phyloP scores from a whole-genome alignment of 805 yeast species.

The Saturnispora sanitii region DNA sequence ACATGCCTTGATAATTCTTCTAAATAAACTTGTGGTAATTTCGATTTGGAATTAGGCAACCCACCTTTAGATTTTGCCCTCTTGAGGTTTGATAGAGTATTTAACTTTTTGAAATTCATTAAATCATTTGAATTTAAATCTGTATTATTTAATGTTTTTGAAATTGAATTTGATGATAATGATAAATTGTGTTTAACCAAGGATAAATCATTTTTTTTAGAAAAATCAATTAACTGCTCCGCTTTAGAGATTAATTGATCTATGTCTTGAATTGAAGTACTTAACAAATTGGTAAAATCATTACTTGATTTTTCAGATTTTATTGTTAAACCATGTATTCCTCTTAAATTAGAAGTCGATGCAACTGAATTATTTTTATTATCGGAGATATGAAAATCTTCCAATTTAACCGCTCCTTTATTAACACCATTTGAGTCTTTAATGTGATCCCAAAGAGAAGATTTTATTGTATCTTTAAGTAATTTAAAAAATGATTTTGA shows the following conservation, averaged over 20 bases:
- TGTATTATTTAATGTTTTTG: neutral
- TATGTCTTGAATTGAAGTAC: constrained; percentile 64
- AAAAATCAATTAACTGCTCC: constrained; percentile 55
- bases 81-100: constrained; percentile 17
- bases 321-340: constrained; percentile 63
- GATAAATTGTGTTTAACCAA: constrained; percentile 13
- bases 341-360: too few relatives aligned
- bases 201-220: constrained; percentile 31
- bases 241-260: constrained; percentile 72
- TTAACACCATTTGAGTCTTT: constrained; percentile 23
- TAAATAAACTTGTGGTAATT: constrained; percentile 22
- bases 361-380: neutral
- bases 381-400: neutral
- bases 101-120: constrained; percentile 15
- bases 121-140: neutral
- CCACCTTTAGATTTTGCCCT: constrained; percentile 3
- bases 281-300: constrained; percentile 51
- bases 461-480: constrained; percentile 36
- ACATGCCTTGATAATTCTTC: constrained; percentile 73
- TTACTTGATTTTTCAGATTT: constrained; percentile 43
- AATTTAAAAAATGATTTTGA: constrained; percentile 43
- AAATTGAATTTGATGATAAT: constrained; percentile 11
- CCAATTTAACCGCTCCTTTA: constrained; percentile 24
- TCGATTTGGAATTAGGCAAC: constrained; percentile 9
- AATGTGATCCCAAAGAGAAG: constrained; percentile 36